Evolutionary conservation across 2,329 filamentous ascomycete species (phyloP).

Genomic region (Cytospora chrysosperma): DNA sequence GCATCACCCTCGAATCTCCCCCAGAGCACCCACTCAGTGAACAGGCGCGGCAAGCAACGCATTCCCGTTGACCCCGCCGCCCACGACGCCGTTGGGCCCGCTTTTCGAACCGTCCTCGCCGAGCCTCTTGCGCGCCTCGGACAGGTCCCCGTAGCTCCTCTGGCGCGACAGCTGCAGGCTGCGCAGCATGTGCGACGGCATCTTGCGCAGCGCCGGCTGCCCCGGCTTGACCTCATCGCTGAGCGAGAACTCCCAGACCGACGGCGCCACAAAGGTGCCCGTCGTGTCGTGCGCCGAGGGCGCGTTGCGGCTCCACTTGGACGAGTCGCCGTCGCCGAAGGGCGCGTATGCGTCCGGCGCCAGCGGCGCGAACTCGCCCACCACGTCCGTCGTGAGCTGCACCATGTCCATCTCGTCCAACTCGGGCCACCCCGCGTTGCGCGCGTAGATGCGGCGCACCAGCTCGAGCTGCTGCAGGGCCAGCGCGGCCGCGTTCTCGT

Average conservation of each 20-base stretch:
- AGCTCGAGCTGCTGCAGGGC: slow-evolving; percentile 25
- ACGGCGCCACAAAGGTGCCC: slow-evolving; percentile 21
- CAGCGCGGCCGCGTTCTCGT: slow-evolving; percentile 23
- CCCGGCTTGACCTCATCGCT: slow-evolving; percentile 22
- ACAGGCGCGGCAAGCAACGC: slow-evolving; percentile 22
- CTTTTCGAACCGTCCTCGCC: slow-evolving; percentile 20
- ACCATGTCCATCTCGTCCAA: slow-evolving; percentile 22
- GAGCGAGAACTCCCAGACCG: slow-evolving; percentile 24
- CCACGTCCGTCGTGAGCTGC: slow-evolving; percentile 21
- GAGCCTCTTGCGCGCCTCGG: slow-evolving; percentile 20
- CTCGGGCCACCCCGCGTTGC: slow-evolving; percentile 24
- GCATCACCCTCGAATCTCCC: not conserved
- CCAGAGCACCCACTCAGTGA: slow-evolving; percentile 15
- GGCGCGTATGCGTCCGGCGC: slow-evolving; percentile 19
- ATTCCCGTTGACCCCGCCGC: not conserved
- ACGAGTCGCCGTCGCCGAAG: slow-evolving; percentile 24
- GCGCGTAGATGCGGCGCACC: slow-evolving; percentile 24
- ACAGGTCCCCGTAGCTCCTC: slow-evolving; percentile 23
- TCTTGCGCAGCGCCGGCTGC: slow-evolving; percentile 22
- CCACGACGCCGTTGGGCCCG: not conserved
- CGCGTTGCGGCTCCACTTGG: slow-evolving; percentile 22
- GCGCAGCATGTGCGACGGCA: slow-evolving; percentile 24
- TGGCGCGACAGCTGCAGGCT: slow-evolving; percentile 23
- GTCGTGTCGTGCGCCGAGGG: slow-evolving; percentile 16
- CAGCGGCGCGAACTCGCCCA: slow-evolving; percentile 22